Percentiles rank a stretch among this genome's conserved stretches.
These are phyloP conservation scores for Gastrolobium villosum DNA, from an alignment of 306 rosid genomes.

Conservation along the genomic window DNA sequence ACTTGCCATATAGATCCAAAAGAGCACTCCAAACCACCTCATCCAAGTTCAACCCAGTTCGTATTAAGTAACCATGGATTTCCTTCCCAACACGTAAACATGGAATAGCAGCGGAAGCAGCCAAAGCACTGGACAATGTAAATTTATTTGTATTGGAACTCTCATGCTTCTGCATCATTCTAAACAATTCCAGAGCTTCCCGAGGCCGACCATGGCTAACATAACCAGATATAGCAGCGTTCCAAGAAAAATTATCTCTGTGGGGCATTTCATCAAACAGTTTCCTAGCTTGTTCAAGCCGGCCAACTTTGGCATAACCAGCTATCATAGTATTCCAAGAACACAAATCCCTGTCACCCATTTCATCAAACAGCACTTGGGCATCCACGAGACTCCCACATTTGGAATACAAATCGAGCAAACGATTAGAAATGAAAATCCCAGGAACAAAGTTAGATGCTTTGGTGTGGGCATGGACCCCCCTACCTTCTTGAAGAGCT, in stretches of 20 bases:
- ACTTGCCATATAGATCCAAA: slow-evolving; percentile 71
- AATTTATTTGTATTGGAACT: slow-evolving; percentile 60
- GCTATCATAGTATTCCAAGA: slow-evolving; percentile 78
- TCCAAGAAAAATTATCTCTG: slow-evolving; percentile 79
- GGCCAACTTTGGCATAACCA: slow-evolving; percentile 63
- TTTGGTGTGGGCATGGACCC: slow-evolving; percentile 66
- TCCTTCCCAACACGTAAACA: slow-evolving; percentile 70
- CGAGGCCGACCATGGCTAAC: slow-evolving; percentile 51
- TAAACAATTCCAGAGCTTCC: slow-evolving; percentile 71
- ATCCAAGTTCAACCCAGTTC: slow-evolving; percentile 66
- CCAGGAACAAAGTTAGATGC: slow-evolving; percentile 65
- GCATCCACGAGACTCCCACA: slow-evolving; percentile 71
- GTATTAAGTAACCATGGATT: slow-evolving; percentile 66
- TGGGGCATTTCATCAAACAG: slow-evolving; percentile 73
- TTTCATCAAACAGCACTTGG: slow-evolving; percentile 65
- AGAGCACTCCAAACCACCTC: slow-evolving; percentile 78
- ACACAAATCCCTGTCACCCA: slow-evolving; percentile 69
- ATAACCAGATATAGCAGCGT: slow-evolving; percentile 64
- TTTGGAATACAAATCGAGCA: slow-evolving; percentile 62
- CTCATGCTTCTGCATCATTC: slow-evolving; percentile 59
- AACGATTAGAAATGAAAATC: slow-evolving; percentile 60
- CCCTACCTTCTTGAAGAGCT: slow-evolving; percentile 62
- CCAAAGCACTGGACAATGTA: slow-evolving; percentile 63
- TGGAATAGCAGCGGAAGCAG: slow-evolving; percentile 67
- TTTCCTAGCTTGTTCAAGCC: slow-evolving; percentile 60